Base-by-base conservation (phyloP, 2,329 filamentous ascomycete species). In the Cadophora malorum region DNA sequence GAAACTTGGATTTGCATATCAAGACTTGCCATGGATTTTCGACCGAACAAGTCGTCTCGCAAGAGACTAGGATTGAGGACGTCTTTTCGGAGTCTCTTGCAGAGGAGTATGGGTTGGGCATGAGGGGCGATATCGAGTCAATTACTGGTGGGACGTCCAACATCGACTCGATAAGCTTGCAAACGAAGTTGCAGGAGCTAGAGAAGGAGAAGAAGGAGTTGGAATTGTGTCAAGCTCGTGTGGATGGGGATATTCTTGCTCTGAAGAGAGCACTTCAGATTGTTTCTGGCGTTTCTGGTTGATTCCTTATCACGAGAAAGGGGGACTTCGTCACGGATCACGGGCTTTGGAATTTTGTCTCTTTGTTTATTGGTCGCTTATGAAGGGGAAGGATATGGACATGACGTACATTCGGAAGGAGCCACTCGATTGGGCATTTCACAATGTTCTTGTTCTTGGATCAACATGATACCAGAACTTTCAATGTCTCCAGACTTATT, bases 161-260 rank as follows among this genome's bases (percentile, higher is more conserved):
- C 8, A 21, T 9, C 19, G 45, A 49, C 1, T 21, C 10, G 8
- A 21, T 4, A 21, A 21, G 10, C 9, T 19, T 53, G 14, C n/a
- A 25, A 12, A 0, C 10, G 35, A 56, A 56, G 41, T 33, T 64
- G 50, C 62, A 31, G 8, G 50, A 64, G 9, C 31, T 23, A 10
- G 62, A 64, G 41, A 33, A 21, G 28, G 62, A 64, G 50, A 64
- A 31, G 35, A 56, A 38, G 28, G 62, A 64, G 62, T 21, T 64
- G 23, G 50, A 12, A 8, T n/a, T 64, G 50, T 6, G 33, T 33
- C 62, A 56, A n/a, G 50, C 50, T 50, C 50, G 35, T n/a, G n/a
- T 64, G n/a, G 50, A 64, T n/a, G 50, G 31, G 50, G 62, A 64
- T 28, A 56, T 64, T 9, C 23, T 55, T 14, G 38, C 35, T 14